phyloP scores from a whole-genome alignment of 83 land plant species.

The Larix sibirica region DNA sequence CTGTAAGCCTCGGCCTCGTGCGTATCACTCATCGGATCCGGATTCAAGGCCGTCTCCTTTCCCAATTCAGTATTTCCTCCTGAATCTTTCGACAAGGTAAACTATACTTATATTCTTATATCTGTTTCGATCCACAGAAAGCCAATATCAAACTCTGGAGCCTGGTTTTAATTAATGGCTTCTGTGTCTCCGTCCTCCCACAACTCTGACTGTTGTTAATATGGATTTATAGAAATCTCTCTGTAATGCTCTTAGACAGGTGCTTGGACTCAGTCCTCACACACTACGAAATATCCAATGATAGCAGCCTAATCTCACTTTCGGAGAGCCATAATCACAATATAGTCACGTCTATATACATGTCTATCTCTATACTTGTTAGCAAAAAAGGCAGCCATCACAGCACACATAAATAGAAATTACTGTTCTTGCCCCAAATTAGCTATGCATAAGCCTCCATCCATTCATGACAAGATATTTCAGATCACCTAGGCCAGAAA shows the following conservation, averaged over 20 bases:
- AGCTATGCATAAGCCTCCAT: not conserved
- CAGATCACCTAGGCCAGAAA: no score
- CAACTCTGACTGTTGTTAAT: not conserved
- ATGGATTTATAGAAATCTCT: not conserved
- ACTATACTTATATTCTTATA: not conserved
- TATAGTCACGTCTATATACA: not conserved
- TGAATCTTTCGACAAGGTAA: not conserved
- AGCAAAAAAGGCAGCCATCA: not conserved
- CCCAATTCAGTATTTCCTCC: not conserved
- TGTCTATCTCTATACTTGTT: not conserved
- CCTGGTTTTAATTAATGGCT: not conserved
- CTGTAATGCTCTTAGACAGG: not conserved
- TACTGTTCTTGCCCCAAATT: no score
- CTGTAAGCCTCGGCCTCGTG: slow-evolving; percentile 17
- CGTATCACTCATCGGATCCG: not conserved
- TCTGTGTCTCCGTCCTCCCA: no score
- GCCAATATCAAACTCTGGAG: not conserved
- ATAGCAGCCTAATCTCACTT: not conserved
- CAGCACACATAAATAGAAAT: not conserved
- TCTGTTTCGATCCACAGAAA: not conserved
- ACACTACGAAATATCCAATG: not conserved
- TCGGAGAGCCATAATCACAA: no score
- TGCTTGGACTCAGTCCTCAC: not conserved
- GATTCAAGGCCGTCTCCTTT: slow-evolving; percentile 1
- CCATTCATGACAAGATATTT: not conserved